A percentile compares a stretch with the other conserved stretches of the same genome.
phyloP scores from a whole-genome alignment of 305 asterid species.

The Withania somnifera region DNA sequence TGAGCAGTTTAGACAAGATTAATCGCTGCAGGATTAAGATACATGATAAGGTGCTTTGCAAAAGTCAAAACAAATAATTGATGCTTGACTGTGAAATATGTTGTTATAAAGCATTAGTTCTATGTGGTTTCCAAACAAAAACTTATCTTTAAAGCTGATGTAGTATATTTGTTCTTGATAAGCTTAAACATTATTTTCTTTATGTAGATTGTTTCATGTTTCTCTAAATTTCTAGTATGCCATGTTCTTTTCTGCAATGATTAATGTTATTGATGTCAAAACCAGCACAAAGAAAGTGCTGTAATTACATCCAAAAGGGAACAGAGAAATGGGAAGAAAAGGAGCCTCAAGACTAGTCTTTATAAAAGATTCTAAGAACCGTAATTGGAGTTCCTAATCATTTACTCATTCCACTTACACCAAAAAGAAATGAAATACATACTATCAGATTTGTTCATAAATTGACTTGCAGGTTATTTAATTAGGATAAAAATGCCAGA shows the following conservation, averaged over 20 bases:
- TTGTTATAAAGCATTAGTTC: neutral
- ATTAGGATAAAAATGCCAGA: neutral
- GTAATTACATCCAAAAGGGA: neutral
- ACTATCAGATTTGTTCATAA: neutral
- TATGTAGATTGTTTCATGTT: neutral
- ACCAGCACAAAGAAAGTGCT: neutral
- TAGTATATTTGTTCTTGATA: neutral
- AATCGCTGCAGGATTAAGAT: neutral
- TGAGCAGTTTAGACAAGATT: neutral
- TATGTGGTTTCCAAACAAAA: neutral
- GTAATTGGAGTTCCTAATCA: neutral
- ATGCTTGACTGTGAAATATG: neutral
- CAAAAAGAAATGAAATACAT: neutral
- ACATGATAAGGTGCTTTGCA: neutral
- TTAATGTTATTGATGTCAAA: neutral
- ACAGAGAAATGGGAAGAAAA: neutral
- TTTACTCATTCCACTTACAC: neutral
- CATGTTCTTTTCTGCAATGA: neutral
- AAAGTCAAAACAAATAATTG: neutral
- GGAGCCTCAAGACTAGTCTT: neutral
- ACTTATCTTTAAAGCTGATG: neutral
- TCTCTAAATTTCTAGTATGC: neutral
- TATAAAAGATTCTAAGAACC: neutral
- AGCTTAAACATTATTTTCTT: neutral
- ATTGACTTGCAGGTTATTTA: neutral